Evolutionary conservation across 371 early-diverging fungal genomes (phyloP).

Genomic region (Mortierella sp.): DNA sequence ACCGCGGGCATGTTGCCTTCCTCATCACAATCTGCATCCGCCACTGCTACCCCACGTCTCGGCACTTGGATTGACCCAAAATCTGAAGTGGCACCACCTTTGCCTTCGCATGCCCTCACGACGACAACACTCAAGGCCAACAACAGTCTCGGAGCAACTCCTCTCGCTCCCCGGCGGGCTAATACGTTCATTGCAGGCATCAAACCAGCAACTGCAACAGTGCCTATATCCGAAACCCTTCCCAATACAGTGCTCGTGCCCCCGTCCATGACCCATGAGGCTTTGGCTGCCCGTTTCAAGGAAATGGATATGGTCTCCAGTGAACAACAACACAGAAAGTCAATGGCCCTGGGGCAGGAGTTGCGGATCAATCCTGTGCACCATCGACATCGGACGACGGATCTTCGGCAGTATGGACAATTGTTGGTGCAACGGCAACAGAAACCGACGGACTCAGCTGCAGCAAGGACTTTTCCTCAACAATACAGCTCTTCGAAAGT

Average conservation of each 20-base stretch:
- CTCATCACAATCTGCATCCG: not conserved
- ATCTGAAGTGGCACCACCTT: conserved; percentile 27
- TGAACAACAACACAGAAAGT: conserved; percentile 27
- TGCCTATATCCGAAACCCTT: conserved; percentile 28
- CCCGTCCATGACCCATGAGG: conserved; percentile 51
- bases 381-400: conserved; percentile 33
- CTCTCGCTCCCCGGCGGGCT: conserved; percentile 17
- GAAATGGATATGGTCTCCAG: conserved; percentile 43
- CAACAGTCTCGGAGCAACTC: conserved; percentile 15
- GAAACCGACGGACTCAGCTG: not conserved
- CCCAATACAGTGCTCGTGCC: conserved; percentile 31
- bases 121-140: conserved; percentile 23
- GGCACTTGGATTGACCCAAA: conserved; percentile 38
- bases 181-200: not conserved
- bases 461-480: conserved; percentile 5
- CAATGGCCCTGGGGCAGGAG: conserved; percentile 24
- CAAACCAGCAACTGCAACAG: not conserved
- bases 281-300: conserved; percentile 45
- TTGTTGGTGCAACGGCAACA: conserved; percentile 22
- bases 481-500: conserved; percentile 21
- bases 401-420: conserved; percentile 27
- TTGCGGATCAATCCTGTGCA: conserved; percentile 46
- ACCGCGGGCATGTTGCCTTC: conserved; percentile 25
- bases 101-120: conserved; percentile 36
- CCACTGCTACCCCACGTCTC: conserved; percentile 15